Evolutionary conservation across 179 eudicot species (phyloP).

Genomic region (Drosera spatulata): DNA sequence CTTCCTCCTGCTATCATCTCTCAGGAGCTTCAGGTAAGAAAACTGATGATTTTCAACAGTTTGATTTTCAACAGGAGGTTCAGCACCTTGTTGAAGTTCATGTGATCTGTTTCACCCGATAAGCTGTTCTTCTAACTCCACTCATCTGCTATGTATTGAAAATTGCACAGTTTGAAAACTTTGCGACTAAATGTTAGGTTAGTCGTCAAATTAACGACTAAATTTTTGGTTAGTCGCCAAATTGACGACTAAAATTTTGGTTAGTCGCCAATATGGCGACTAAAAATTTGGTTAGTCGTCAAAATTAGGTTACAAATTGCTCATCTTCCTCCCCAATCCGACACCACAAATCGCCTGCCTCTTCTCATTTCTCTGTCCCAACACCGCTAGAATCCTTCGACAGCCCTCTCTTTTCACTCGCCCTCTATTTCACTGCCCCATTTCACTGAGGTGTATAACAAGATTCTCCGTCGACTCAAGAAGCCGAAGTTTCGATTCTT

Average conservation of each 20-base stretch:
- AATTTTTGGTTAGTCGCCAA: no score
- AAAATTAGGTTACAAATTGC: no score
- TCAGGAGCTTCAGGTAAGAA: constrained; percentile 74
- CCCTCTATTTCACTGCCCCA: not conserved
- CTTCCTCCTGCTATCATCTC: constrained; percentile 54
- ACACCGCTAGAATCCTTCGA: not conserved
- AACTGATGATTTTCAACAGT: not conserved
- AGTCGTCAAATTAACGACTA: no score
- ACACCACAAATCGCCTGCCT: no score
- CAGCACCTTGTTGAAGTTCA: not conserved
- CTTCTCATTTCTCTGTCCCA: not conserved
- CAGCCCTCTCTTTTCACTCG: no score
- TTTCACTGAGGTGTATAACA: not conserved
- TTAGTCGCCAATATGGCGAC: no score
- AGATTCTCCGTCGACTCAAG: no score
- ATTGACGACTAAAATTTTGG: no score
- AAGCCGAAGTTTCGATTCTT: not conserved
- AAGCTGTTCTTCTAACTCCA: not conserved
- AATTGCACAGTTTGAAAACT: constrained; percentile 68
- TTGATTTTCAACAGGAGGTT: constrained; percentile 60
- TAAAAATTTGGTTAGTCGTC: no score
- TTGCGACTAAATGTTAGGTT: no score
- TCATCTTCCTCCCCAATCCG: no score
- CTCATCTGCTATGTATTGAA: not conserved
- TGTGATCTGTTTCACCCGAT: constrained; percentile 1